Evolutionary conservation across 176 grass and related monocot species (phyloP), one percentile per base, ranked within the genome.

Genomic region (Rhynchospora pubera): DNA sequence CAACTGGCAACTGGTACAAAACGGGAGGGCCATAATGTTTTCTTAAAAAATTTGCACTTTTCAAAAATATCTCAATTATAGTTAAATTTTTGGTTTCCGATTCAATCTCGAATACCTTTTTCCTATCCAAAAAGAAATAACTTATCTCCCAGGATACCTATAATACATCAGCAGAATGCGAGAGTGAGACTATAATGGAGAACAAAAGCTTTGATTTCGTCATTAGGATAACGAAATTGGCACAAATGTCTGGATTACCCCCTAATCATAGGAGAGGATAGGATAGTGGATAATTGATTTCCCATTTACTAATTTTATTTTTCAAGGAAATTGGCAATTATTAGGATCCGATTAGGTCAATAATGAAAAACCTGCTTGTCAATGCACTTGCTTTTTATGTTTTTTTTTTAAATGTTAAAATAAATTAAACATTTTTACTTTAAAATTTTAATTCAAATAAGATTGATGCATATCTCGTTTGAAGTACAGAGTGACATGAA

Each of bases 141-240:
- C 48, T 76, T 76, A 76, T 76, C 72, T 76, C 72, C 48, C 4
- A 32, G 48, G 72, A 76, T 56, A 55, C 6, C 52, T 32, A 55
- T 75, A 28, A 28, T 16, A 14, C 71, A 75, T 75, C 71, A 75
- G 71, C 71, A 51, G 24, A 52, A 73, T 28, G 21, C 7, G 32
- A 47, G 45, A 19, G 18, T 7, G 62, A 32, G 5, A 18, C 6
- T 43, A 42, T 76, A n/a, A n/a, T 76, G 72, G 72, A 48, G 6
- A 76, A 76, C 72, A 76, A 76, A 76, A 55, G 72, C 5, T 30
- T 55, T 55, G 72, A 76, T 55, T 76, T 47, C 48, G 46, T 55
- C 72, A 76, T 18, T 75, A 55, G 72, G 72, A 76, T 76, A 55
- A 76, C 72, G 13, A 30, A 75, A 28, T 28, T 28, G n/a, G 45